Percentiles rank a stretch among this genome's conserved stretches.
Conservation (phyloP, 495 filamentous ascomycete genomes). For the Sporormia fimetaria region DNA sequence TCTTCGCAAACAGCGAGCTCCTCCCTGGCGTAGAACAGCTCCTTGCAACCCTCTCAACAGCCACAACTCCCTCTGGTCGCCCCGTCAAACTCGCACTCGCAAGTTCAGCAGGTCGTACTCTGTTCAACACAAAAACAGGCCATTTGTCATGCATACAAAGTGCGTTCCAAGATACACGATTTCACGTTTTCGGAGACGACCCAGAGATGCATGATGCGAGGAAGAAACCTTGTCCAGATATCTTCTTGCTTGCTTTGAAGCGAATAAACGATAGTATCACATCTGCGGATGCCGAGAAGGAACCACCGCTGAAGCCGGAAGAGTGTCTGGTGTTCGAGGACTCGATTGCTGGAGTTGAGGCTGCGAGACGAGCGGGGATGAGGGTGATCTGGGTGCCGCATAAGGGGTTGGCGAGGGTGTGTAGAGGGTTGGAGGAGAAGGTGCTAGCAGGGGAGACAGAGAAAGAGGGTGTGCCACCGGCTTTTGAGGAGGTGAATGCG, state of each 20-base stretch:
- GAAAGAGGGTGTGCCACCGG: background rate
- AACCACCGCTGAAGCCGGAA: constrained; percentile 18
- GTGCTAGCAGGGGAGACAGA: constrained; percentile 31
- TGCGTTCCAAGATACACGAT: constrained; percentile 10
- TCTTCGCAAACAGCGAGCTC: constrained; percentile 28
- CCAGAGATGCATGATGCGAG: constrained; percentile 23
- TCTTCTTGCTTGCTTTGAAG: constrained; percentile 34
- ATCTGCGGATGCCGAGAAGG: constrained; percentile 10
- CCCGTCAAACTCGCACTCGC: constrained; percentile 9
- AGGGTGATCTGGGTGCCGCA: constrained; percentile 38
- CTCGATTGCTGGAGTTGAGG: constrained; percentile 36
- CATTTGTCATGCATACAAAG: constrained; percentile 3
- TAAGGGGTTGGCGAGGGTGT: constrained; percentile 27
- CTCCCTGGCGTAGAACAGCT: constrained; percentile 34
- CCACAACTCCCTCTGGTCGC: background rate
- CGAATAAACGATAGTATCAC: constrained; percentile 26
- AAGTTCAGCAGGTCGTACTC: constrained; percentile 9
- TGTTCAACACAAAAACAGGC: constrained; percentile 11
- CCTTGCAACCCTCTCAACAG: constrained; percentile 25
- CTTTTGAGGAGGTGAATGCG: background rate
- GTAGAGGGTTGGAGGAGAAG: constrained; percentile 25
- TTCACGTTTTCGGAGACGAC: constrained; percentile 33
- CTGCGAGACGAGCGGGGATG: constrained; percentile 38
- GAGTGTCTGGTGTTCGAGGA: constrained; percentile 41
- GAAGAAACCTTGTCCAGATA: constrained; percentile 35